These are phyloP conservation scores for Cladosporium austrohemisphaericum DNA, from an alignment of 2,329 filamentous ascomycete species.

Conservation along the genomic window DNA sequence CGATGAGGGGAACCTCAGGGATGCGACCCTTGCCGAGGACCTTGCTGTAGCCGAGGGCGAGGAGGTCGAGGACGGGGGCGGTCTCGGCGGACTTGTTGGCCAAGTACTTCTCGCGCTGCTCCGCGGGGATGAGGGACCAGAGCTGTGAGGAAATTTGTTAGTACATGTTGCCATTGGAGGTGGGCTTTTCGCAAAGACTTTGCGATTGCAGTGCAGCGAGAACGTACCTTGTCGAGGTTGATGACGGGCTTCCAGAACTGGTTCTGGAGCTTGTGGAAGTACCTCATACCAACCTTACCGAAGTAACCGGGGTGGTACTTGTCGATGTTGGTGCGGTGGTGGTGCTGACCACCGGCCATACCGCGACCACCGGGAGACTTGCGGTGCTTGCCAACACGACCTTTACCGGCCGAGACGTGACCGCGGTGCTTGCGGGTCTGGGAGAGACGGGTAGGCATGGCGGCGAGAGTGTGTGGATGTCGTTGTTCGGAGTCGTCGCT, in stretches of 20 bases:
- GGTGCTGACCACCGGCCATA: slow-evolving; percentile 98
- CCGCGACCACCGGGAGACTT: slow-evolving; percentile 76
- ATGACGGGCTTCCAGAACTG: slow-evolving; percentile 98
- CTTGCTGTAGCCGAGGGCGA: slow-evolving; percentile 96
- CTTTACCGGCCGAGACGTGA: slow-evolving; percentile 97
- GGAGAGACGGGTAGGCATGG: slow-evolving; percentile 70
- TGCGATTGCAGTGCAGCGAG: background rate
- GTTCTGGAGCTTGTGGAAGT: slow-evolving; percentile 95
- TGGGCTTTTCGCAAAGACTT: slow-evolving; percentile 1
- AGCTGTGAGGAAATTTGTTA: slow-evolving; percentile 55
- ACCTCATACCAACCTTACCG: slow-evolving; percentile 62
- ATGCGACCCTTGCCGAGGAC: slow-evolving; percentile 97
- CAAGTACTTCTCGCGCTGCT: slow-evolving; percentile 92
- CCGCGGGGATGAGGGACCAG: slow-evolving; percentile 88
- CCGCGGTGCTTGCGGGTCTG: slow-evolving; percentile 86
- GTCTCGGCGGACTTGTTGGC: slow-evolving; percentile 82
- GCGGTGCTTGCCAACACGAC: slow-evolving; percentile 98
- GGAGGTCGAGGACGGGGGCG: slow-evolving; percentile 95
- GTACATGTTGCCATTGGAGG: background rate
- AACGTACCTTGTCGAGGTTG: slow-evolving; percentile 91
- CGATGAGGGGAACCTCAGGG: slow-evolving; percentile 87
- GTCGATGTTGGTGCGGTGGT: slow-evolving; percentile 89
- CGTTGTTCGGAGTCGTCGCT: slow-evolving; percentile 14
- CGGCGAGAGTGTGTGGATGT: slow-evolving; percentile 34
- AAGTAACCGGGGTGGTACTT: slow-evolving; percentile 99